A percentile compares a stretch with the other conserved stretches of the same genome.
Evolutionary conservation across 352 stramenopile species (phyloP).

Genomic region (Globisporangium nunn): DNA sequence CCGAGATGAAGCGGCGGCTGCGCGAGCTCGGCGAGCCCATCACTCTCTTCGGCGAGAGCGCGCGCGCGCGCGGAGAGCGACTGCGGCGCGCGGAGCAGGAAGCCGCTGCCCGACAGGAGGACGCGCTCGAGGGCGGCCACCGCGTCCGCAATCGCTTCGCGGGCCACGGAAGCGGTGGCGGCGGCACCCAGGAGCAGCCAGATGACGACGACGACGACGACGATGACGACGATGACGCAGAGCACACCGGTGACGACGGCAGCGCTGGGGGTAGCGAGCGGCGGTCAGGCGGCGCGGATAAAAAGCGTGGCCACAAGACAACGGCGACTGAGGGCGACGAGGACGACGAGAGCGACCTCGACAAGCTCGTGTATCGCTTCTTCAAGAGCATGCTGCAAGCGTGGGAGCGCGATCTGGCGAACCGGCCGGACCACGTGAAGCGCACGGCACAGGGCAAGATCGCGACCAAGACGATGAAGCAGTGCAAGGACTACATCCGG

Average conservation of each 20-base stretch:
- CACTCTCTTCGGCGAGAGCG: slow-evolving; percentile 84
- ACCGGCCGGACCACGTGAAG: slow-evolving; percentile 85
- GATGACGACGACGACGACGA: slow-evolving; percentile 9
- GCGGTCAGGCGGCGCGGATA: not conserved
- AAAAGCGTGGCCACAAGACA: slow-evolving; percentile 1
- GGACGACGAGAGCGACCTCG: slow-evolving; percentile 37
- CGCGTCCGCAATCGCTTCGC: slow-evolving; percentile 77
- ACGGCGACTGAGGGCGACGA: slow-evolving; percentile 9
- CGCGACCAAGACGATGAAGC: slow-evolving; percentile 96
- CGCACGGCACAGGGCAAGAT: slow-evolving; percentile 89
- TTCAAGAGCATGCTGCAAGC: slow-evolving; percentile 92
- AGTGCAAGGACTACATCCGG: slow-evolving; percentile 98
- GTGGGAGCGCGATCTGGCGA: slow-evolving; percentile 91
- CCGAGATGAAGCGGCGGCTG: slow-evolving; percentile 76
- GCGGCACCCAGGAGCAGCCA: slow-evolving; percentile 21
- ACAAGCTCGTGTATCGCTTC: slow-evolving; percentile 85
- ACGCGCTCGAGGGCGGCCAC: slow-evolving; percentile 65
- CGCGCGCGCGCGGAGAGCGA: slow-evolving; percentile 49
- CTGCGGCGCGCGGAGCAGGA: slow-evolving; percentile 66
- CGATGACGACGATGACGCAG: slow-evolving; percentile 37
- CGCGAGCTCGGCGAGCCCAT: slow-evolving; percentile 76
- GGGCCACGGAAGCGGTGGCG: slow-evolving; percentile 5
- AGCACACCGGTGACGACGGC: slow-evolving; percentile 35
- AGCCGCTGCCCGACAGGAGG: slow-evolving; percentile 52
- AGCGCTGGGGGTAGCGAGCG: no score